These are phyloP conservation scores for Pichia sp. DNA, from an alignment of 1,139 yeast genomes.

Conservation along the genomic window DNA sequence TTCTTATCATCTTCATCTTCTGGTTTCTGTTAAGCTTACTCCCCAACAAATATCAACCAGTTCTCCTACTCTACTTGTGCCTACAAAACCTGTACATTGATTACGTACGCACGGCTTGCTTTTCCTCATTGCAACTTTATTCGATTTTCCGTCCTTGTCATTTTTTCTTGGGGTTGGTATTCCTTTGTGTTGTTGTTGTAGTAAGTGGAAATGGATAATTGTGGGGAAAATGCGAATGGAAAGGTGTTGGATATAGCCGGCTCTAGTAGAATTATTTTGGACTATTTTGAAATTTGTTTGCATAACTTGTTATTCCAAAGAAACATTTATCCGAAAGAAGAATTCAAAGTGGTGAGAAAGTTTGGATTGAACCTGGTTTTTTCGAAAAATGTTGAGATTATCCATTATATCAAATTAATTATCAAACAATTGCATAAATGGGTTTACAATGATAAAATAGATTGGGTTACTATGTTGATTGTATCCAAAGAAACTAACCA, in stretches of 20 bases:
- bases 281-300: slow-evolving; percentile 76
- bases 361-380: slow-evolving; percentile 74
- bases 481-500: slow-evolving; percentile 54
- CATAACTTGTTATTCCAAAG: slow-evolving; percentile 81
- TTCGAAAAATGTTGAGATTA: slow-evolving; percentile 71
- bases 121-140: no score
- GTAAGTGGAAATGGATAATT: no score
- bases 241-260: slow-evolving; percentile 49
- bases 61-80: no score
- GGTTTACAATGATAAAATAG: slow-evolving; percentile 66
- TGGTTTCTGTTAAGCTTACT: no score
- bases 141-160: no score
- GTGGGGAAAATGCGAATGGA: no score
- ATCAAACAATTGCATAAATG: slow-evolving; percentile 75
- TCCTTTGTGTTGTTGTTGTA: no score
- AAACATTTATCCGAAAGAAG: slow-evolving; percentile 86
- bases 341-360: slow-evolving; percentile 69
- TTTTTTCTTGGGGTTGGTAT: no score
- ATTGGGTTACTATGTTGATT: slow-evolving; percentile 64
- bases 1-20: no score
- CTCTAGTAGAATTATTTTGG: slow-evolving; percentile 69
- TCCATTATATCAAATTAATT: slow-evolving; percentile 57
- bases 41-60: no score
- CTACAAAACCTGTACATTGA: no score
- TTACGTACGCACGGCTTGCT: no score